phyloP scores from a whole-genome alignment of 1,284 basidiomycete species.

The Rhodotorula sp. region DNA sequence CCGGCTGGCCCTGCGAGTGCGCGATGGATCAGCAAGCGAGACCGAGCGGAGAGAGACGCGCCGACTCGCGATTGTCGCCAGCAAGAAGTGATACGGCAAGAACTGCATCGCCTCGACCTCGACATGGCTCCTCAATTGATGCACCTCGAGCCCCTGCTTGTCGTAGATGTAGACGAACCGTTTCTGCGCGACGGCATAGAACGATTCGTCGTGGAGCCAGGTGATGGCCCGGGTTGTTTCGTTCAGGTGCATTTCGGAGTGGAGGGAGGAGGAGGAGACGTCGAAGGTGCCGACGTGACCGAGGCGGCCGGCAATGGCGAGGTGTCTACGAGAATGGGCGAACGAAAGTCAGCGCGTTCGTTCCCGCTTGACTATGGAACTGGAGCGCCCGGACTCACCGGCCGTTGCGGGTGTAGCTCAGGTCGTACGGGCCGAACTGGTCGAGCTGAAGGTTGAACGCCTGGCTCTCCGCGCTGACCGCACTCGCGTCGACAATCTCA shows the following conservation, averaged over 20 bases:
- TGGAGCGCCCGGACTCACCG: constrained; percentile 56
- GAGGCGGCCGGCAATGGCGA: constrained; percentile 74
- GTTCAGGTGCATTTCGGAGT: constrained; percentile 81
- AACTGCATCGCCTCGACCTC: constrained; percentile 90
- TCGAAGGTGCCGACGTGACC: constrained; percentile 96
- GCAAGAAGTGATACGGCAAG: constrained; percentile 91
- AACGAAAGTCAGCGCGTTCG: neutral
- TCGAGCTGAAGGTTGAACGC: constrained; percentile 78
- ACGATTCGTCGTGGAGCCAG: constrained; percentile 88
- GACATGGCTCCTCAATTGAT: constrained; percentile 73
- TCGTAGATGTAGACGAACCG: constrained; percentile 98
- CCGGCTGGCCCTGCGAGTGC: constrained; percentile 67
- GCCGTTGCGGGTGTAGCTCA: constrained; percentile 84
- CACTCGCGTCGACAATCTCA: constrained; percentile 58
- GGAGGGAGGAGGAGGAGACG: constrained; percentile 83
- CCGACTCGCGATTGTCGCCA: constrained; percentile 71
- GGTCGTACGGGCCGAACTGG: constrained; percentile 74
- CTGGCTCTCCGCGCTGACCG: constrained; percentile 64
- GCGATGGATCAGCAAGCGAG: constrained; percentile 45
- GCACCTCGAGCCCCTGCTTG: constrained; percentile 86
- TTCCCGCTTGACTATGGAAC: neutral
- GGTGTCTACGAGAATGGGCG: constrained; percentile 54
- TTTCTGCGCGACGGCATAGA: constrained; percentile 93
- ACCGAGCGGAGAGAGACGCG: neutral
- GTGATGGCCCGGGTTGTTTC: constrained; percentile 90